Evolutionary conservation across 2,329 filamentous ascomycete species (phyloP).

Genomic region (Biscogniauxia marginata): DNA sequence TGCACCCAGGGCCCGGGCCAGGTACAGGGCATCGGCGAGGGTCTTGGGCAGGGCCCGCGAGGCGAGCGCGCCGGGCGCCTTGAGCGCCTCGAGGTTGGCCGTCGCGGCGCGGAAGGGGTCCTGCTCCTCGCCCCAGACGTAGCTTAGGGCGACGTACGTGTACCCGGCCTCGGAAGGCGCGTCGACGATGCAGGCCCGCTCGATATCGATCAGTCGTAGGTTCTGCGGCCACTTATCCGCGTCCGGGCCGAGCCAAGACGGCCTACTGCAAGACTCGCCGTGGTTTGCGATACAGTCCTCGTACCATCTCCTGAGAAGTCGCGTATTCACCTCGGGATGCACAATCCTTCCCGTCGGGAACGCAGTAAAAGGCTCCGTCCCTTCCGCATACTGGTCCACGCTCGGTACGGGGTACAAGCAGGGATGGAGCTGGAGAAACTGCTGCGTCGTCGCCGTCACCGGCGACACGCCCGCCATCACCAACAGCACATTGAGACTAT

Average conservation of each 20-base stretch:
- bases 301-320: constrained; percentile 14
- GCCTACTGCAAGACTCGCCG: constrained; percentile 8
- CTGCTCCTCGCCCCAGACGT: constrained; percentile 19
- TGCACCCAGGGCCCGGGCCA: constrained; percentile 19
- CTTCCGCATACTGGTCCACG: constrained; percentile 10
- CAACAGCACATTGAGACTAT: constrained; percentile 9
- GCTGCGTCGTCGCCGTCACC: constrained; percentile 11
- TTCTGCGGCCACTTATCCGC: constrained; percentile 9
- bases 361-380: constrained; percentile 5
- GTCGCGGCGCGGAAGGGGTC: constrained; percentile 7
- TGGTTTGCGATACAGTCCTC: constrained; percentile 8
- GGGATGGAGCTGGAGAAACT: constrained; percentile 20
- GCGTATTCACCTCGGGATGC: constrained; percentile 7
- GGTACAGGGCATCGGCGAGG: constrained; percentile 19
- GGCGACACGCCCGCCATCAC: constrained; percentile 11
- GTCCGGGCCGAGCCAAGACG: constrained; percentile 4
- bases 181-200: constrained; percentile 12
- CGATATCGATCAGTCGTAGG: constrained; percentile 15
- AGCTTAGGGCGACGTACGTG: constrained; percentile 19
- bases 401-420: constrained; percentile 18
- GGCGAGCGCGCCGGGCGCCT: constrained; percentile 2
- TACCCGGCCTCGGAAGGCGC: not conserved
- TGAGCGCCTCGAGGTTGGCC: constrained; percentile 3
- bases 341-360: constrained; percentile 17
- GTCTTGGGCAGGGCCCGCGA: constrained; percentile 12